Evolutionary conservation across 1,284 basidiomycete genomes (phyloP).

Genomic region (Porphyrellus sp.): DNA sequence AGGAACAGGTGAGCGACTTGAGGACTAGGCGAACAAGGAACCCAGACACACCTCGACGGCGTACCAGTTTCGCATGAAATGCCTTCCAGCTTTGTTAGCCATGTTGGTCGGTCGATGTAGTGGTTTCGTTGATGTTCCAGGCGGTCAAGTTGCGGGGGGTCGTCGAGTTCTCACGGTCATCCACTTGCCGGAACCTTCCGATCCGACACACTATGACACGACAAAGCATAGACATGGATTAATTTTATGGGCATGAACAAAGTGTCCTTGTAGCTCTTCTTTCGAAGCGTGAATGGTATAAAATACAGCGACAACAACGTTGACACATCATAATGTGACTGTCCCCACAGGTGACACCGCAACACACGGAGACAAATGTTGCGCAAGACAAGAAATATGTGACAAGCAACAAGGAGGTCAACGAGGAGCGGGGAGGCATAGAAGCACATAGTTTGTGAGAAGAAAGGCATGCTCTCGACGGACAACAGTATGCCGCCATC

Average conservation of each 20-base stretch:
- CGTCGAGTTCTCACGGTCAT: conserved; percentile 18
- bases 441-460: conserved; percentile 11
- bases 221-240: conserved; percentile 20
- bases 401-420: conserved; percentile 13
- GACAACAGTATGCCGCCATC: conserved; percentile 5
- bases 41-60: conserved; percentile 65
- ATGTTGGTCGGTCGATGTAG: conserved; percentile 21
- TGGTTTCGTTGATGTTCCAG: not conserved
- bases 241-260: conserved; percentile 29
- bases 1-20: conserved; percentile 2
- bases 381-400: conserved; percentile 20
- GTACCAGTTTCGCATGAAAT: conserved; percentile 73
- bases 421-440: conserved; percentile 21
- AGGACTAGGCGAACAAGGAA: not conserved
- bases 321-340: conserved; percentile 27
- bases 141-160: not conserved
- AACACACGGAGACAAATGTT: not conserved
- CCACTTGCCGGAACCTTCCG: conserved; percentile 21
- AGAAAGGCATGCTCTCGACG: conserved; percentile 7
- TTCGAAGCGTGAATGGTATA: conserved; percentile 17
- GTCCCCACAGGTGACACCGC: conserved; percentile 9
- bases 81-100: conserved; percentile 23
- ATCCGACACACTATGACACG: not conserved
- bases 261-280: conserved; percentile 20
- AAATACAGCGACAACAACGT: conserved; percentile 32